phyloP scores from a whole-genome alignment of 2,329 filamentous ascomycete species.

The Pseudonectria foliicola region DNA sequence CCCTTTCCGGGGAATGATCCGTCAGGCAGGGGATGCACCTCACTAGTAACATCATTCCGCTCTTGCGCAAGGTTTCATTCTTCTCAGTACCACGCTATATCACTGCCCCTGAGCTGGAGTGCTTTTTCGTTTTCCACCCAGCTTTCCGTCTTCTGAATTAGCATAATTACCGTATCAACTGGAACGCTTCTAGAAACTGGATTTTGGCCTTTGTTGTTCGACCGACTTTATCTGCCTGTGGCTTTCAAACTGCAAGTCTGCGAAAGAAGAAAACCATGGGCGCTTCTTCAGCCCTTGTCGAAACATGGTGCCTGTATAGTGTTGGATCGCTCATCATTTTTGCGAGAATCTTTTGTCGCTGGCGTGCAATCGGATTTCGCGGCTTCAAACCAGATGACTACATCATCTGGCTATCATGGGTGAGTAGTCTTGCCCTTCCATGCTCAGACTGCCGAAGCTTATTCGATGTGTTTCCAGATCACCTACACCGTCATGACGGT shows the following conservation, averaged over 20 bases:
- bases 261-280: constrained; percentile 5
- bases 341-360: constrained; percentile 5
- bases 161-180: too few relatives aligned
- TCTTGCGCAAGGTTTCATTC: too few relatives aligned
- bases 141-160: too few relatives aligned
- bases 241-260: not conserved
- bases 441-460: not conserved
- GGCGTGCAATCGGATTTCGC: constrained; percentile 6
- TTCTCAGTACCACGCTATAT: too few relatives aligned
- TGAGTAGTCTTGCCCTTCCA: not conserved
- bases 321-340: constrained; percentile 9
- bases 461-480: not conserved
- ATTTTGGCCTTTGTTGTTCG: too few relatives aligned
- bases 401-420: constrained; percentile 10
- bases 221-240: too few relatives aligned
- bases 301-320: constrained; percentile 8
- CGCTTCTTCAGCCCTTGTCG: constrained; percentile 4
- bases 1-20: too few relatives aligned
- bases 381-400: constrained; percentile 10
- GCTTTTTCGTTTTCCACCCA: too few relatives aligned
- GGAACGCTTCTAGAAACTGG: too few relatives aligned
- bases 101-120: too few relatives aligned
- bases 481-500: constrained; percentile 12
- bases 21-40: too few relatives aligned
- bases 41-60: too few relatives aligned